Evolutionary conservation across 176 grass and related monocot species (phyloP).

Genomic region (Cymbopogon citratus): DNA sequence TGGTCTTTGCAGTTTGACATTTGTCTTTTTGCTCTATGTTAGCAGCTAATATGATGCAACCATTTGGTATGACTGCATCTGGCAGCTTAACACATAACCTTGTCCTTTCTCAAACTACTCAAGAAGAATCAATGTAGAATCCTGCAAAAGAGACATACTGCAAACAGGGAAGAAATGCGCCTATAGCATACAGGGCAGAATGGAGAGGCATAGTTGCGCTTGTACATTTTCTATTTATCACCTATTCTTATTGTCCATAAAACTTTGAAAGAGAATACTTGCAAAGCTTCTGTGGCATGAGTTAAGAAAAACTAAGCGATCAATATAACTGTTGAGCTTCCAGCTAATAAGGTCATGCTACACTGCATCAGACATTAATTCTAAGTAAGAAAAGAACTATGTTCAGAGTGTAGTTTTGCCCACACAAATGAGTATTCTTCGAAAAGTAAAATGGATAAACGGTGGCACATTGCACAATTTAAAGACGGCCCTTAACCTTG

Average conservation of each 20-base stretch:
- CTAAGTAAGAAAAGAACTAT: neutral
- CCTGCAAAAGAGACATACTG: neutral
- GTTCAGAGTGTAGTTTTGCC: neutral
- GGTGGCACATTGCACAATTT: neutral
- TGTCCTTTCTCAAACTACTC: constrained; percentile 11
- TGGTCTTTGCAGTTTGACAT: neutral
- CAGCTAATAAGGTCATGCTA: neutral
- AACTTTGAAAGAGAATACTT: neutral
- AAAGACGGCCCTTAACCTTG: constrained; percentile 11
- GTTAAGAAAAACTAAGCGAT: neutral
- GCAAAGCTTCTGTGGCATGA: neutral
- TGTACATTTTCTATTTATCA: neutral
- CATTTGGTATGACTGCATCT: neutral
- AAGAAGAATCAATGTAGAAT: neutral
- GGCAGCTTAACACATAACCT: neutral
- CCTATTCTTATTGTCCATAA: neutral
- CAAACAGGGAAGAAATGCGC: neutral
- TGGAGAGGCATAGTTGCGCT: neutral
- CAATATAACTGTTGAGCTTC: constrained; percentile 4
- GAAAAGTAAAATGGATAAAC: neutral
- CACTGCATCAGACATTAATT: neutral
- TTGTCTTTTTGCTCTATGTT: neutral
- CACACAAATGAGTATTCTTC: neutral
- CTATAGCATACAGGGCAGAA: neutral
- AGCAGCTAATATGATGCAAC: neutral